Conservation (phyloP, 805 yeast genomes). For the Wickerhamiella parazyma region DNA sequence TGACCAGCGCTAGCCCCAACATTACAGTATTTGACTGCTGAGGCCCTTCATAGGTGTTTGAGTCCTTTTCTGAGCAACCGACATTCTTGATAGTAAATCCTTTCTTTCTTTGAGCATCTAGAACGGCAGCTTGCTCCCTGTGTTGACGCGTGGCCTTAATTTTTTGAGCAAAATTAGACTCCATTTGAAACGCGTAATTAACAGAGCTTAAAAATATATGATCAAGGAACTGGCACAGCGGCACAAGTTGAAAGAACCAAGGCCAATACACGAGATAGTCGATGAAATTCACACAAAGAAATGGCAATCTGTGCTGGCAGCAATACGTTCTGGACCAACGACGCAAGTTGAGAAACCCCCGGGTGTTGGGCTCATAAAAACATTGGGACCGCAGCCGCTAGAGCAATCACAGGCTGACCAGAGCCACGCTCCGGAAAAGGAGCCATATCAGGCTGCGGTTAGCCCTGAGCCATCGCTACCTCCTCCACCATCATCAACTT, state of each 20-base stretch:
- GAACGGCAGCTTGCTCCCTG: not conserved
- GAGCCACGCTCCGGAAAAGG: no score
- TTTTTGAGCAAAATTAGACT: not conserved
- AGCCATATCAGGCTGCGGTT: no score
- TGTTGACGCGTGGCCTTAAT: not conserved
- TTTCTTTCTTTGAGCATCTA: not conserved
- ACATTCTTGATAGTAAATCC: conserved; percentile 1
- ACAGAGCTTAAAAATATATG: not conserved
- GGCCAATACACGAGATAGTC: not conserved
- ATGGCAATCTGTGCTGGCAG: not conserved
- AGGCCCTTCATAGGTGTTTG: not conserved
- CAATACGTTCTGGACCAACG: no score
- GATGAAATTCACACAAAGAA: not conserved
- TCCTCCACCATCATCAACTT: no score
- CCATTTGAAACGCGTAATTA: not conserved
- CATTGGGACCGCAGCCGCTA: no score
- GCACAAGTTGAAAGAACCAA: not conserved
- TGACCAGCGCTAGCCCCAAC: not conserved
- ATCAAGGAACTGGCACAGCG: not conserved
- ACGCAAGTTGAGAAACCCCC: no score
- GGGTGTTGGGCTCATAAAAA: not conserved
- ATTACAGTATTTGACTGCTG: not conserved
- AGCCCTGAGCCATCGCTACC: no score
- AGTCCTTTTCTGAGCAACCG: conserved; percentile 5
- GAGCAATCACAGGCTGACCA: no score